Evolutionary conservation across 306 rosid species (phyloP).

Genomic region (Oxytropis ochrocephala): DNA sequence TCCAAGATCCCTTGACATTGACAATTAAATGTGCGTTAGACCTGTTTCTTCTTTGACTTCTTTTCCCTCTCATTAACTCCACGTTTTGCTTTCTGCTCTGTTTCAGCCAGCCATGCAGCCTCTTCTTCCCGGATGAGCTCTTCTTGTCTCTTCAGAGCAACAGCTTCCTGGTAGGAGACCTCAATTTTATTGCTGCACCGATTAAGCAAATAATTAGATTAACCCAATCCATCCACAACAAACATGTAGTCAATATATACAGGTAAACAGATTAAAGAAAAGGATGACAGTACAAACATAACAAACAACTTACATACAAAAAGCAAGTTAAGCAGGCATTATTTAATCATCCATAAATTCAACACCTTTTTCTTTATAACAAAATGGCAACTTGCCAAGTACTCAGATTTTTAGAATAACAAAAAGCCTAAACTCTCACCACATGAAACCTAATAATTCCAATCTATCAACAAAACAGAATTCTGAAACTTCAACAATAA

Average conservation of each 20-base stretch:
- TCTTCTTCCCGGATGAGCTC: slow-evolving; percentile 99
- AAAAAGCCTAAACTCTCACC: neutral
- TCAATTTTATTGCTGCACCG: slow-evolving; percentile 86
- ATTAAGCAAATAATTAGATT: slow-evolving; percentile 26
- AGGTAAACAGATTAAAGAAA: slow-evolving; percentile 2
- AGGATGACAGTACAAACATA: neutral
- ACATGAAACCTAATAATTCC: neutral
- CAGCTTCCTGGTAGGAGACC: slow-evolving; percentile 96
- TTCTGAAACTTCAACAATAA: neutral
- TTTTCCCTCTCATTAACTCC: slow-evolving; percentile 75
- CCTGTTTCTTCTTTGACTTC: slow-evolving; percentile 91
- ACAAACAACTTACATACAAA: slow-evolving; percentile 7
- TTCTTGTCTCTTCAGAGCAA: slow-evolving; percentile 96
- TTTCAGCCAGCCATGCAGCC: slow-evolving; percentile 92
- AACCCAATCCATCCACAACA: slow-evolving; percentile 9
- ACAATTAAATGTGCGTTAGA: neutral
- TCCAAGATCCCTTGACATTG: slow-evolving; percentile 6
- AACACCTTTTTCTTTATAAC: too few species aligned
- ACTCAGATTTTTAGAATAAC: neutral
- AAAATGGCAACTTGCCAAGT: neutral
- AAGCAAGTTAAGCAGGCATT: neutral
- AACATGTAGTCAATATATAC: neutral
- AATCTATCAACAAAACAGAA: neutral
- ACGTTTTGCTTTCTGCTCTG: slow-evolving; percentile 83
- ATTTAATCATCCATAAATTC: neutral